Evolutionary conservation across 2,329 filamentous ascomycete genomes (phyloP).

Genomic region (Ophiostoma tasmaniense): DNA sequence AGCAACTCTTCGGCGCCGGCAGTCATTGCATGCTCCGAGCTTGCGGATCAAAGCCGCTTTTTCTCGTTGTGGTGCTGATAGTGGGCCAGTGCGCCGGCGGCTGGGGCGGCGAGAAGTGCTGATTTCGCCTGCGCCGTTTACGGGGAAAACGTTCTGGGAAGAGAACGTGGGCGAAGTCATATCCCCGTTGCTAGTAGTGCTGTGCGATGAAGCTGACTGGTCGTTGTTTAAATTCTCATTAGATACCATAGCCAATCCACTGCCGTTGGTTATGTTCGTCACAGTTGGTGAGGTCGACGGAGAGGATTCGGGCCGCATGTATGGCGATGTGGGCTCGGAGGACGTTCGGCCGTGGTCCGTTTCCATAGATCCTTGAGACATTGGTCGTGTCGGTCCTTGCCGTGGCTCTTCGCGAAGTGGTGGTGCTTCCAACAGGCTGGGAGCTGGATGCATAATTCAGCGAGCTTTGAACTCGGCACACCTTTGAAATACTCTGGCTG

Average conservation of each 20-base stretch:
- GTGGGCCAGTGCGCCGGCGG: slow-evolving; percentile 50
- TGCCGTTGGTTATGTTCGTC: slow-evolving; percentile 39
- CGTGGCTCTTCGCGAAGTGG: slow-evolving; percentile 23
- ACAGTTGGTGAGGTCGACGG: slow-evolving; percentile 46
- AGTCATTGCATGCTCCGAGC: slow-evolving; percentile 49
- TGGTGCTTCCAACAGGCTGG: slow-evolving; percentile 28
- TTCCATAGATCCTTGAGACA: slow-evolving; percentile 18
- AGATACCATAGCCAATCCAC: slow-evolving; percentile 26
- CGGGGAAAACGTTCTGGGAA: slow-evolving; percentile 45
- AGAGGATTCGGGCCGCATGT: slow-evolving; percentile 40
- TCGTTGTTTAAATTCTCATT: slow-evolving; percentile 33
- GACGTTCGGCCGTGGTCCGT: slow-evolving; percentile 21
- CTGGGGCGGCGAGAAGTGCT: slow-evolving; percentile 46
- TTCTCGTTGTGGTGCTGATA: slow-evolving; percentile 50
- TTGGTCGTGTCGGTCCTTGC: slow-evolving; percentile 21
- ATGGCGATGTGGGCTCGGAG: slow-evolving; percentile 26
- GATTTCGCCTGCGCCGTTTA: slow-evolving; percentile 47
- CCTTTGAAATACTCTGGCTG: background rate
- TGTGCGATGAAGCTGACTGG: background rate
- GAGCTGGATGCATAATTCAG: slow-evolving; percentile 28
- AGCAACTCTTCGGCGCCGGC: slow-evolving; percentile 23
- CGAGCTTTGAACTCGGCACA: background rate
- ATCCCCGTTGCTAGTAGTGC: slow-evolving; percentile 37
- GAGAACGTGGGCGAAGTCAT: slow-evolving; percentile 38
- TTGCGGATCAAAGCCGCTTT: slow-evolving; percentile 52